Base-by-base conservation (phyloP, 2,329 filamentous ascomycete species). In the Ceratocystis papillata region DNA sequence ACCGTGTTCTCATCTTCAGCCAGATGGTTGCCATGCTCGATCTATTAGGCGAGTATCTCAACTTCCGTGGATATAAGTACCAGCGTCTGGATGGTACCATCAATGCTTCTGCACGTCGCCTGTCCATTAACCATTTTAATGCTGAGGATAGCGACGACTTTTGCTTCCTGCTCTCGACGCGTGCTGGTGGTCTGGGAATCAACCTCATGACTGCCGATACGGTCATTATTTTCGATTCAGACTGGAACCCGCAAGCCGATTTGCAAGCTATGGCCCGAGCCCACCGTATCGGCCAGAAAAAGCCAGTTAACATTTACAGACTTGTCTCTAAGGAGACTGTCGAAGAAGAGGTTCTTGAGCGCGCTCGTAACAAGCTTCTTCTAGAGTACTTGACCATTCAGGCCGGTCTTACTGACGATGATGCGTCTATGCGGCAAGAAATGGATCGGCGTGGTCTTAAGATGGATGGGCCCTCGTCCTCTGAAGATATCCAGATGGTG, bases 21-120 rank as follows among this genome's bases (percentile, higher is more conserved):
- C 94, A 99, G 74, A 99, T 99, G 94, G 95, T 99, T 45, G 95
- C 90, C 74, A 97, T 99, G 89, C 83, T 99, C 25, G 92, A 99
- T 72, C 94, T 99, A 64, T 81, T 99, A 1, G 90, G 90, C 59
- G 93, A 99, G 72, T 99, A 99, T 73, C 84, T 97, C 70, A 89
- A 90, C 63, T 83, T 94, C 64, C 88, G 94, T 69, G 91, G 92
- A n/a, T 95, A 97, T 75, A 87, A 94, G 67, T 97, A 94, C 73
- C 95, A 99, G 74, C 85, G 94, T 20, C 83, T 99, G 6, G 94
- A 99, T 73, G 94, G 94, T 70, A 99, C 94, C 1, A 96, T 99
- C 70, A 87, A 90, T 44, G 89, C 94, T 12, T 88, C 86, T 1
- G 87, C 92, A 67, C 86, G 94, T 72, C 90, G 92, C 68, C 87